These are phyloP conservation scores for Actinomortierella ambigua DNA, from an alignment of 371 early-diverging fungal genomes.

Conservation along the genomic window DNA sequence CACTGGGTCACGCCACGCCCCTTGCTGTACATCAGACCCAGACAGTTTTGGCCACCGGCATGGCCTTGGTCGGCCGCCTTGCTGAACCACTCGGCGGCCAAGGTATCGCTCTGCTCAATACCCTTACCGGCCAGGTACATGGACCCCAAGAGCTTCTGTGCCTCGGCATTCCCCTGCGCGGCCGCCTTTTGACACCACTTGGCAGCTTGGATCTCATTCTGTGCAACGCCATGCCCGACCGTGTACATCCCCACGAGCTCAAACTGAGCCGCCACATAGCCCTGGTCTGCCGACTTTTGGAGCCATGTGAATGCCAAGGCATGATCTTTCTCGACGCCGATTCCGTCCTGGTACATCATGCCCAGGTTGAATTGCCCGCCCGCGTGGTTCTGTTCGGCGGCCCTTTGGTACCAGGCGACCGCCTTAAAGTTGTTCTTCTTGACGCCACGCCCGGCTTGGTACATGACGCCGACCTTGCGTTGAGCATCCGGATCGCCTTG, in stretches of 20 bases:
- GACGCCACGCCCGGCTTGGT: slow-evolving; percentile 76
- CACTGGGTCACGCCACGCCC: slow-evolving; percentile 79
- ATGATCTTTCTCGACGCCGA: slow-evolving; percentile 69
- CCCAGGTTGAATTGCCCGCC: slow-evolving; percentile 81
- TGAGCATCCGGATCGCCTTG: slow-evolving; percentile 78
- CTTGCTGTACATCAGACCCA: slow-evolving; percentile 91
- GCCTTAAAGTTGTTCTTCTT: slow-evolving; percentile 58
- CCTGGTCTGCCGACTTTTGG: slow-evolving; percentile 61
- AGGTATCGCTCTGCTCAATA: slow-evolving; percentile 59
- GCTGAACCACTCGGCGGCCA: slow-evolving; percentile 74
- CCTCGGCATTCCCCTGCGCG: slow-evolving; percentile 78
- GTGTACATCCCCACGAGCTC: slow-evolving; percentile 76
- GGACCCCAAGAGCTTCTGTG: slow-evolving; percentile 87
- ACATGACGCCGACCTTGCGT: slow-evolving; percentile 76
- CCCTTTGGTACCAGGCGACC: slow-evolving; percentile 71
- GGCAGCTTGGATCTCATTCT: slow-evolving; percentile 56
- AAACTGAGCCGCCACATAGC: slow-evolving; percentile 83
- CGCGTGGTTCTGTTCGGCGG: slow-evolving; percentile 75
- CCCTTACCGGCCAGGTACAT: slow-evolving; percentile 85
- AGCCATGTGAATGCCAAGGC: slow-evolving; percentile 75
- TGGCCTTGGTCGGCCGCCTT: slow-evolving; percentile 79
- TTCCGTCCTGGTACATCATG: slow-evolving; percentile 83
- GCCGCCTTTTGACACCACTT: slow-evolving; percentile 85
- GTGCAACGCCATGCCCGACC: slow-evolving; percentile 74
- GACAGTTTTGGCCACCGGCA: slow-evolving; percentile 78